Percentiles rank a stretch among this genome's conserved stretches.
phyloP scores from a whole-genome alignment of 345 rosid genomes.

The Garcia nutans region DNA sequence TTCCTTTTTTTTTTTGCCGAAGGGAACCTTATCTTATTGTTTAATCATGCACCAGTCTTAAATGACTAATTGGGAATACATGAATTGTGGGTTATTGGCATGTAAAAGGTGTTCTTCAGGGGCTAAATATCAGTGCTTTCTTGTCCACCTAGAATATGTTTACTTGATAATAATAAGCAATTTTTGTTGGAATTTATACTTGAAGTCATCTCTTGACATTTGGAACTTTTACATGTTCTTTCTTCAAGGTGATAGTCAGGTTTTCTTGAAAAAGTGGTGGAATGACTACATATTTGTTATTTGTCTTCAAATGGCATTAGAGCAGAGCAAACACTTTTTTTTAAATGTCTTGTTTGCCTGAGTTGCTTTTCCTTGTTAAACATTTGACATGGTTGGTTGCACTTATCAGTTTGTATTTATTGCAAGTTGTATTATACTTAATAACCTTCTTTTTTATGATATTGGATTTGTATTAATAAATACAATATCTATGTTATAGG shows the following conservation, averaged over 20 bases:
- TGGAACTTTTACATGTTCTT: too few relatives aligned
- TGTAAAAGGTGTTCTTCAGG: not conserved
- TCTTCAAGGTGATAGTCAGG: not conserved
- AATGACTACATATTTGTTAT: not conserved
- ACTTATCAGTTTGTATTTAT: not conserved
- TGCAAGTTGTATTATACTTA: not conserved
- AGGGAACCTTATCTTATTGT: not conserved
- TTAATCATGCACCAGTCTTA: not conserved
- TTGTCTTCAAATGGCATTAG: not conserved
- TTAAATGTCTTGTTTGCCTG: not conserved
- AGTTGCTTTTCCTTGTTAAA: not conserved
- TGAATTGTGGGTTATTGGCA: not conserved
- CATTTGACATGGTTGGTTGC: not conserved
- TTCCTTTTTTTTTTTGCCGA: not conserved
- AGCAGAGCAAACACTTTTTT: not conserved
- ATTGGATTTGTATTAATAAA: not conserved
- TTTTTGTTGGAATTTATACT: too few relatives aligned
- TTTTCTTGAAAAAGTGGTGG: not conserved
- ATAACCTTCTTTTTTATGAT: not conserved
- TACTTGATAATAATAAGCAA: too few relatives aligned
- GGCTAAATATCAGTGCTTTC: not conserved
- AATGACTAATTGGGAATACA: not conserved
- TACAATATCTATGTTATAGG: slow-evolving; percentile 38
- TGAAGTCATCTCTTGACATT: too few relatives aligned
- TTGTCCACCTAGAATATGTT: too few relatives aligned